Percentiles rank a stretch among this genome's conserved stretches.
phyloP scores from a whole-genome alignment of 2,329 filamentous ascomycete genomes.

The Alternaria alternata region DNA sequence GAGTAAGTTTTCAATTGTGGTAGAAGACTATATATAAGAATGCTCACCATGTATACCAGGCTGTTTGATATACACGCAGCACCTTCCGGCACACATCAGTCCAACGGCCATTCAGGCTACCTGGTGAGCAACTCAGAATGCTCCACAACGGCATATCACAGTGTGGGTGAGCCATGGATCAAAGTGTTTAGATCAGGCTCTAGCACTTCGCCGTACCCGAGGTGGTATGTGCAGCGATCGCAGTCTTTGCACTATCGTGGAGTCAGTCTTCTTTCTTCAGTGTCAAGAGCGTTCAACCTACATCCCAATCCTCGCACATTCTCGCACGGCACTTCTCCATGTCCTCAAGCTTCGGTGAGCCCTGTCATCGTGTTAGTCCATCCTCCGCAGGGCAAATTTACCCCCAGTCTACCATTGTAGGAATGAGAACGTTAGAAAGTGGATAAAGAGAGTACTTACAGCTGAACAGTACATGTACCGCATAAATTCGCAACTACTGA shows the following conservation, averaged over 20 bases:
- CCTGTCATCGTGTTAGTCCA: background rate
- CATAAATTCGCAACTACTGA: conserved; percentile 1
- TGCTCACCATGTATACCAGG: background rate
- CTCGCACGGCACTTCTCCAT: background rate
- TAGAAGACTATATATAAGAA: background rate
- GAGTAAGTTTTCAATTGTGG: background rate
- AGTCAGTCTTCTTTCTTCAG: background rate
- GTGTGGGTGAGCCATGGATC: background rate
- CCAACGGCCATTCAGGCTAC: background rate
- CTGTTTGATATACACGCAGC: background rate
- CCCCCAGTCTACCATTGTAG: background rate
- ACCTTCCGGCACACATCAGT: background rate
- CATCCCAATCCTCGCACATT: conserved; percentile 10
- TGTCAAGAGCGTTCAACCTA: background rate
- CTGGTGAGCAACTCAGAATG: background rate
- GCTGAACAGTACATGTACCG: background rate
- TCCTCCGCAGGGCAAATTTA: background rate
- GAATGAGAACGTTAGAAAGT: background rate
- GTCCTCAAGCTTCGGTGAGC: background rate
- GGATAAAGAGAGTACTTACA: background rate
- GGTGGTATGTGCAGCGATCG: conserved; percentile 13
- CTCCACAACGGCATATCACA: background rate
- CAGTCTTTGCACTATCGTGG: conserved; percentile 11
- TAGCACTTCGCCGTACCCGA: conserved; percentile 1
- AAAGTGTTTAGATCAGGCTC: conserved; percentile 9